Evolutionary conservation across 495 filamentous ascomycete genomes (phyloP), one percentile per base, ranked within the genome.

Genomic region (Daldinia vernicosa): DNA sequence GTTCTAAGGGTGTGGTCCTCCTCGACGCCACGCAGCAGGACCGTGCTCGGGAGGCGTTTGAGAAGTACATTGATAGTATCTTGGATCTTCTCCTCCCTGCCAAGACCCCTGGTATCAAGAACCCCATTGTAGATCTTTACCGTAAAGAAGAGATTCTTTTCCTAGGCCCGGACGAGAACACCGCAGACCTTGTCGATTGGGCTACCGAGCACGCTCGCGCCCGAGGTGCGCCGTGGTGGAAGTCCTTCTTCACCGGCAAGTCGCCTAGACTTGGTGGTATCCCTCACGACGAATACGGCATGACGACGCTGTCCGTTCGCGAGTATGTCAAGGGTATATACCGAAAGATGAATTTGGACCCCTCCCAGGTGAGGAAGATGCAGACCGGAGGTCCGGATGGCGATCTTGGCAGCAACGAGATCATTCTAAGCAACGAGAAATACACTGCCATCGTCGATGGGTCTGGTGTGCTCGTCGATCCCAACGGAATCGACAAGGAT

Each of bases 231-330:
- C 92, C 93, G 26, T 98, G 95, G 94, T 99, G 95, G 95, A 99
- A 98, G 83, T 98, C 96, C 0, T 99, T 99, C 88, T 98, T 99
- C 85, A 99, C 95, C 2, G 95, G 95, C 75, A 98, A 98, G 86
- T 96, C 92, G 72, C 95, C 95, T 26, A 95, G 90, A 80, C 85
- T 99, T 43, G 95, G 95, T 53, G 95, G 95, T 75, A 99, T 99
- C 66, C 95, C 95, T 4, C 95, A 99, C 79, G 95, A 99, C 74
- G 80, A 83, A 14, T 99, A 98, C 78, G 95, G 95, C 79, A 99
- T 99, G 95, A 99, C 95, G 8, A 98, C 95, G 1, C 80, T 98
- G 58, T 98, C 95, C 9, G 95, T 99, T 26, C 92, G 95, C 43
- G 93, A 98, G 78, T 98, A 95, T 69, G 90, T 98, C 57, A 89